A percentile compares a stretch with the other conserved stretches of the same genome.
phyloP scores from a whole-genome alignment of 179 eudicot species.

The Amaranthus tricolor region DNA sequence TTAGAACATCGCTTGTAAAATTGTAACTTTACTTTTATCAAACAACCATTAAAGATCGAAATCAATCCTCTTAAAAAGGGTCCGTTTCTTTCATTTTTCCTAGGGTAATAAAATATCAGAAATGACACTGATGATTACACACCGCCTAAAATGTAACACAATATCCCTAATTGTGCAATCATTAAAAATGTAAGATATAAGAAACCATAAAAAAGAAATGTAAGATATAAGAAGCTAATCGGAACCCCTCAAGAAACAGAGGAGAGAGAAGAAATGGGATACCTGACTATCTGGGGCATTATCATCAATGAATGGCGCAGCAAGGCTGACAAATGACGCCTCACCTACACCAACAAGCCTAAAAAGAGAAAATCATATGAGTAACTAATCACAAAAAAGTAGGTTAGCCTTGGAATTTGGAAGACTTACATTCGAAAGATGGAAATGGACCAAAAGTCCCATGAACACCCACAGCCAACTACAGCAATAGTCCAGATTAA shows the following conservation, averaged over 20 bases:
- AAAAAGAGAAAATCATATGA: constrained; percentile 23
- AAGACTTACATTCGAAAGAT: constrained; percentile 77
- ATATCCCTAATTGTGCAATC: neutral
- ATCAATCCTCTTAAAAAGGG: no score
- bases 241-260: neutral
- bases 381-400: constrained; percentile 6
- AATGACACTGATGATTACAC: no score
- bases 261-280: constrained; percentile 7
- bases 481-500: constrained; percentile 87
- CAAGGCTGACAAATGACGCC: constrained; percentile 98
- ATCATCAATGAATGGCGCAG: constrained; percentile 96
- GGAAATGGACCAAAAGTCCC: constrained; percentile 82
- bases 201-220: neutral
- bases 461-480: constrained; percentile 79
- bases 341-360: constrained; percentile 99
- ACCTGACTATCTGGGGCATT: constrained; percentile 93
- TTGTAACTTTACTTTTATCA: no score
- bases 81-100: no score
- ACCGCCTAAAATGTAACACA: no score
- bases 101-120: no score
- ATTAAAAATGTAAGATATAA: neutral
- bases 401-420: neutral
- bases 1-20: no score
- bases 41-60: no score
- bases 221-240: neutral